Percentiles rank a stretch among this genome's conserved stretches.
phyloP scores from a whole-genome alignment of 768 basidiomycete species.

The Termitomyces titanicus region DNA sequence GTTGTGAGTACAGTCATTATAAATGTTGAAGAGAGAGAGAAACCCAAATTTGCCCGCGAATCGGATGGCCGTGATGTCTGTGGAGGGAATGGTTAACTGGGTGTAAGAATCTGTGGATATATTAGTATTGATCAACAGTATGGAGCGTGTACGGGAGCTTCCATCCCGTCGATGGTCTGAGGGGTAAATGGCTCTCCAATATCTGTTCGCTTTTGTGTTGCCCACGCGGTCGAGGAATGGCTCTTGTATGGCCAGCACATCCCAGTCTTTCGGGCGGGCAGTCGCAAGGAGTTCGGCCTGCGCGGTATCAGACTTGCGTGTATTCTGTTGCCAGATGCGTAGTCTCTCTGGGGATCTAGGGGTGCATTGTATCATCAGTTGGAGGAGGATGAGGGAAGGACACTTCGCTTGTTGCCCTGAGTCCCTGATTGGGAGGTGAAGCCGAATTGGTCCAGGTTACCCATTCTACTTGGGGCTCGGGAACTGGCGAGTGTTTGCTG shows the following conservation, averaged over 20 bases:
- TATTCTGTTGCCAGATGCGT: constrained; percentile 23
- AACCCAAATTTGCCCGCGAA: neutral
- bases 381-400: neutral
- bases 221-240: constrained; percentile 20
- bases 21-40: neutral
- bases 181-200: constrained; percentile 7
- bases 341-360: neutral
- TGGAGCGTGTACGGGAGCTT: neutral
- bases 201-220: constrained; percentile 10
- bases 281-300: too few relatives aligned
- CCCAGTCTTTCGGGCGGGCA: constrained; percentile 16
- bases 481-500: too few relatives aligned
- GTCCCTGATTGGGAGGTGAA: neutral
- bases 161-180: neutral
- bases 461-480: too few relatives aligned
- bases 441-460: neutral
- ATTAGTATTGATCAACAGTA: constrained; percentile 10
- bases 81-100: neutral
- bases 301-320: too few relatives aligned
- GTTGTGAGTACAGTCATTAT: constrained; percentile 12
- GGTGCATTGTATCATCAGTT: too few relatives aligned
- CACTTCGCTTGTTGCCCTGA: neutral
- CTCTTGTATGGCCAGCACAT: constrained; percentile 29
- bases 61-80: neutral
- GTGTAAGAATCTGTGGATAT: constrained; percentile 3